A percentile compares a stretch with the other conserved stretches of the same genome.
These are phyloP conservation scores for Phialemoniopsis sp. DNA, from an alignment of 2,329 filamentous ascomycete species.

Conservation along the genomic window DNA sequence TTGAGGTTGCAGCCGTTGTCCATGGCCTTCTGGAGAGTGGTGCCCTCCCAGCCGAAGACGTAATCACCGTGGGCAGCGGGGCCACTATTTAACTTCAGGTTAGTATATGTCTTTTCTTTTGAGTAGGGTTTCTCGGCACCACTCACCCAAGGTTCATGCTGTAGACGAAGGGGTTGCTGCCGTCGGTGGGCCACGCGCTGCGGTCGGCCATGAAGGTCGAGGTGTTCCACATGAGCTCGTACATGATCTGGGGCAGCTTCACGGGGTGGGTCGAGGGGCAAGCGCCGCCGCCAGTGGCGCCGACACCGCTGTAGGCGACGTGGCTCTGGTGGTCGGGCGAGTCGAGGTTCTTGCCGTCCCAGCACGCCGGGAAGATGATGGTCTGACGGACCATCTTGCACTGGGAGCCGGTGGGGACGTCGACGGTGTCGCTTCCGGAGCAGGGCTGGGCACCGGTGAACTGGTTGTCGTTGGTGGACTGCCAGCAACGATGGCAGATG, in stretches of 20 bases:
- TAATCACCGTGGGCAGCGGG: conserved; percentile 47
- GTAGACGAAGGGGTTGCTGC: conserved; percentile 36
- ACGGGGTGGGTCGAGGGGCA: conserved; percentile 41
- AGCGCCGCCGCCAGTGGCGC: conserved; percentile 38
- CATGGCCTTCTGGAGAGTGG: conserved; percentile 43
- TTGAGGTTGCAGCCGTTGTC: conserved; percentile 42
- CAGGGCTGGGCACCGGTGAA: conserved; percentile 46
- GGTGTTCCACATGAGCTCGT: conserved; percentile 43
- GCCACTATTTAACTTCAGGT: conserved; percentile 21
- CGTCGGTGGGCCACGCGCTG: conserved; percentile 36
- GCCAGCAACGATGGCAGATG: conserved; percentile 45
- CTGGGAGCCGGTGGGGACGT: conserved; percentile 35
- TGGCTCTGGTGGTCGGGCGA: conserved; percentile 42
- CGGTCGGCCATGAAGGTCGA: conserved; percentile 31
- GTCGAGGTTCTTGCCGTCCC: conserved; percentile 54
- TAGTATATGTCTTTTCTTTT: not conserved
- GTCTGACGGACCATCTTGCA: conserved; percentile 51
- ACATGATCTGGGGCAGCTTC: conserved; percentile 44
- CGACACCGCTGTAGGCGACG: conserved; percentile 39
- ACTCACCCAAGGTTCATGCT: conserved; percentile 37
- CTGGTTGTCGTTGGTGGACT: conserved; percentile 36
- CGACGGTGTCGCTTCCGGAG: conserved; percentile 43
- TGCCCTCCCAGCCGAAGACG: conserved; percentile 45
- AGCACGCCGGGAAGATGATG: conserved; percentile 50
- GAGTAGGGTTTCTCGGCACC: no score